phyloP scores from a whole-genome alignment of 495 filamentous ascomycete species.

The Neurospora sp. region DNA sequence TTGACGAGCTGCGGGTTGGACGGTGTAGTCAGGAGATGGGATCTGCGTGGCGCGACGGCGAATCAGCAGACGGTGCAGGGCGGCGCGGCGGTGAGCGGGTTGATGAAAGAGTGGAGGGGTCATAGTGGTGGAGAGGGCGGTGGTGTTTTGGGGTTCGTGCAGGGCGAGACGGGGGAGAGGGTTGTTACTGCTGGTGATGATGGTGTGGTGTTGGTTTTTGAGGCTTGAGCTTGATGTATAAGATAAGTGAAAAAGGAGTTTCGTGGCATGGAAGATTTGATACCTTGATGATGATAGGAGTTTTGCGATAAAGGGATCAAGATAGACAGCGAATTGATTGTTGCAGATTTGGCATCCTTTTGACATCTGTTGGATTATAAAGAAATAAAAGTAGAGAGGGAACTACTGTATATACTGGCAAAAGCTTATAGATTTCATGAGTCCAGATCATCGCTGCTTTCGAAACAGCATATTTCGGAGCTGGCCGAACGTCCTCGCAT shows the following conservation, averaged over 20 bases:
- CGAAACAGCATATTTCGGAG: too few species aligned
- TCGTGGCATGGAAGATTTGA: neutral
- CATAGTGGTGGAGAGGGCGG: constrained; percentile 77
- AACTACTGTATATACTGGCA: too few species aligned
- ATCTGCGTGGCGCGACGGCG: constrained; percentile 68
- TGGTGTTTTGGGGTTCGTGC: constrained; percentile 82
- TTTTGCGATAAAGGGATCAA: neutral
- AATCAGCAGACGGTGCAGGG: constrained; percentile 18
- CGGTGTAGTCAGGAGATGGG: constrained; percentile 79
- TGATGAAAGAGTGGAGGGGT: constrained; percentile 72
- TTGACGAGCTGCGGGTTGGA: constrained; percentile 80
- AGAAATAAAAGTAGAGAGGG: too few species aligned
- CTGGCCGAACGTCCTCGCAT: too few species aligned
- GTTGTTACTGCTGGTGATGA: constrained; percentile 89
- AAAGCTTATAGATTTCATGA: too few species aligned
- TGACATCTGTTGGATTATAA: too few species aligned
- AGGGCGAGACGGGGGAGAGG: constrained; percentile 54
- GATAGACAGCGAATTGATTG: neutral
- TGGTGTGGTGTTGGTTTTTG: constrained; percentile 60
- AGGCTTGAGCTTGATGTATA: constrained; percentile 28
- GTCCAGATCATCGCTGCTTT: too few species aligned
- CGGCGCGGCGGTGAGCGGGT: constrained; percentile 42
- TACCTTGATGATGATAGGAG: neutral
- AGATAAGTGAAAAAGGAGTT: neutral
- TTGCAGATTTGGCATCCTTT: neutral